Evolutionary conservation across 139 green algal genomes (phyloP).

Genomic region (Tetradesmus lagerheimii): DNA sequence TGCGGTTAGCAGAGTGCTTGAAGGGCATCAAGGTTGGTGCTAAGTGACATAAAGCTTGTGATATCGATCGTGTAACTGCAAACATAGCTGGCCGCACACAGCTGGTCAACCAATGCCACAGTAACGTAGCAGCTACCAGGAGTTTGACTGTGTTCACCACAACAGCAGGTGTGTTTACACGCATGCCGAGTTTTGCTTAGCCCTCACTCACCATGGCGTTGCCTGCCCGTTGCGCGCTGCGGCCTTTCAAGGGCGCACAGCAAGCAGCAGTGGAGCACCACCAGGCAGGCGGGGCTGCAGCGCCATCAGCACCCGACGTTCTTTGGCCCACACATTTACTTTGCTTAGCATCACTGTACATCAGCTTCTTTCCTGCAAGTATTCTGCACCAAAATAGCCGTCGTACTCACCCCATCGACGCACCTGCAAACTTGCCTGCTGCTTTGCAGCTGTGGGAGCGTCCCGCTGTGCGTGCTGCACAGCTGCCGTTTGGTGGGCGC

Average conservation of each 20-base stretch:
- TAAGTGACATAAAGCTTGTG: no score
- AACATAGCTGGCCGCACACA: not conserved
- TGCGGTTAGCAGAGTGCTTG: constrained; percentile 87
- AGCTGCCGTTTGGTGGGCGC: not conserved
- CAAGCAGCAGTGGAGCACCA: constrained; percentile 37
- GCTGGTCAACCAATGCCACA: no score
- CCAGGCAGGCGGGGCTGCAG: constrained; percentile 4
- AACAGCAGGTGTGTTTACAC: not conserved
- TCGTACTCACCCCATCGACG: no score
- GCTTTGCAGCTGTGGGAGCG: constrained; percentile 29
- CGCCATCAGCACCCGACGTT: constrained; percentile 27
- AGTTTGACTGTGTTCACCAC: no score
- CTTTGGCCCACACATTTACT: constrained; percentile 34
- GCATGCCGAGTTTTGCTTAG: not conserved
- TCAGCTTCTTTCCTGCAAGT: no score
- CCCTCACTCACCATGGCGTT: constrained; percentile 38
- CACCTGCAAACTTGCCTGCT: not conserved
- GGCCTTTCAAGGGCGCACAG: constrained; percentile 35
- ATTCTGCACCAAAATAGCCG: no score
- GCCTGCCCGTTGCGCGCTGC: constrained; percentile 18
- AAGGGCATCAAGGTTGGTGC: constrained; percentile 73
- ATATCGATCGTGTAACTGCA: no score
- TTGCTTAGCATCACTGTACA: no score
- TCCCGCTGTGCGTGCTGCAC: not conserved
- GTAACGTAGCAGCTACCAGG: no score